Conservation (phyloP, 2,329 filamentous ascomycete species). For the Cadophora malorum region DNA sequence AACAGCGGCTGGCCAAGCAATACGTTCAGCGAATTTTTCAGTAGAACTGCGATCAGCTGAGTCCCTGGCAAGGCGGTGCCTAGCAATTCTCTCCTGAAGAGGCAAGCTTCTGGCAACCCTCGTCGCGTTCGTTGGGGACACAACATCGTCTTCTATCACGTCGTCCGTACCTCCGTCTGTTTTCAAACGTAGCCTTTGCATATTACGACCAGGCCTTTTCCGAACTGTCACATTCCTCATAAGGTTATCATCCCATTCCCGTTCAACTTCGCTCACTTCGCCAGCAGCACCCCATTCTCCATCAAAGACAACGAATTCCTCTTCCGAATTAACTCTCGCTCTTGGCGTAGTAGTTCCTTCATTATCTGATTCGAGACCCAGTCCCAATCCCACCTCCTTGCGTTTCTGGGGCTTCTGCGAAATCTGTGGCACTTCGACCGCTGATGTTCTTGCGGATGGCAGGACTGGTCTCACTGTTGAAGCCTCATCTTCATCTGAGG, state of each 20-base stretch:
- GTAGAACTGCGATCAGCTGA: slow-evolving; percentile 30
- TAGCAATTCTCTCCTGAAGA: slow-evolving; percentile 40
- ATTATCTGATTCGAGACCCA: slow-evolving; percentile 50
- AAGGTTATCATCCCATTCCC: slow-evolving; percentile 62
- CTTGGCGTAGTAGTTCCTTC: slow-evolving; percentile 45
- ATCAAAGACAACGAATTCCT: slow-evolving; percentile 62
- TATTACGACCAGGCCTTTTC: slow-evolving; percentile 46
- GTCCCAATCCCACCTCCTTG: slow-evolving; percentile 44
- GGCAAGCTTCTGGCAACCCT: slow-evolving; percentile 46
- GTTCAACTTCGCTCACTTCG: slow-evolving; percentile 53
- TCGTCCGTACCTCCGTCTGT: slow-evolving; percentile 47
- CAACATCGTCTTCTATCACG: slow-evolving; percentile 55
- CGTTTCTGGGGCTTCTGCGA: slow-evolving; percentile 31
- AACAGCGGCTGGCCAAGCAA: slow-evolving; percentile 30
- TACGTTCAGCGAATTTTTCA: slow-evolving; percentile 32
- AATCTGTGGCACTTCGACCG: slow-evolving; percentile 34
- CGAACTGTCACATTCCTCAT: slow-evolving; percentile 60
- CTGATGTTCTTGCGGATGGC: slow-evolving; percentile 37
- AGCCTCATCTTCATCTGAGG: slow-evolving; percentile 64
- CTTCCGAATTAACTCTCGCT: slow-evolving; percentile 46
- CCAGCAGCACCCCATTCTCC: slow-evolving; percentile 59
- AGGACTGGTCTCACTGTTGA: slow-evolving; percentile 49
- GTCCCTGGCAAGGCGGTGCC: slow-evolving; percentile 38
- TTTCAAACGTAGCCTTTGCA: slow-evolving; percentile 32
- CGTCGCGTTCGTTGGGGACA: slow-evolving; percentile 60